These are phyloP conservation scores for Chytridium lagenaria DNA, from an alignment of 371 early-diverging fungal species.

Conservation along the genomic window DNA sequence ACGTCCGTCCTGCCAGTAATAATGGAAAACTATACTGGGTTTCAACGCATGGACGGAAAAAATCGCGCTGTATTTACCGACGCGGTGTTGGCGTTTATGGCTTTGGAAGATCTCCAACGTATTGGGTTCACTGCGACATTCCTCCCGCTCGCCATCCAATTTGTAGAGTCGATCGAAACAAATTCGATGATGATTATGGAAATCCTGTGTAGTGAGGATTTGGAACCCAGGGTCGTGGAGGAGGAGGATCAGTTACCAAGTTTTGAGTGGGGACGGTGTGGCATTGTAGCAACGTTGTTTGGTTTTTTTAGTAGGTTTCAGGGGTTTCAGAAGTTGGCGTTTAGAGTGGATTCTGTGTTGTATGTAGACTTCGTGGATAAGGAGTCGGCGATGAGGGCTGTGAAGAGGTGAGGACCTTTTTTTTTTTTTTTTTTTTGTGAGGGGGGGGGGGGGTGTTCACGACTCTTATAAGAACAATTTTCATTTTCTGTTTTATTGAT, in stretches of 20 bases:
- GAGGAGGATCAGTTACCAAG: not conserved
- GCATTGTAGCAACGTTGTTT: conserved; percentile 12
- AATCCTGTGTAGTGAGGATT: not conserved
- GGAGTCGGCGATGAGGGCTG: conserved; percentile 1
- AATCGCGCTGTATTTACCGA: conserved; percentile 18
- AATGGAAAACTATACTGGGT: conserved; percentile 17
- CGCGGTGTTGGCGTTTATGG: conserved; percentile 19
- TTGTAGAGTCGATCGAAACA: not conserved
- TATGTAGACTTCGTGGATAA: conserved; percentile 16
- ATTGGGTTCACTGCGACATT: not conserved
- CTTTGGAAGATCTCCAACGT: conserved; percentile 15
- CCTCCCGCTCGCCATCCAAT: too few species aligned
- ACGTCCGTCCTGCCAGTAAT: not conserved
- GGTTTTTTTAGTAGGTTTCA: conserved; percentile 20
- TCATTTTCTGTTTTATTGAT: too few species aligned
- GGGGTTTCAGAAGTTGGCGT: conserved; percentile 22
- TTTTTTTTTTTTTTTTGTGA: too few species aligned
- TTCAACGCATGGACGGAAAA: not conserved
- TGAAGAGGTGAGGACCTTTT: not conserved
- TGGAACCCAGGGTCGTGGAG: not conserved
- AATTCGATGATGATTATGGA: not conserved
- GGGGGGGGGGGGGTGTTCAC: too few species aligned
- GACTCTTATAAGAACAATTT: too few species aligned
- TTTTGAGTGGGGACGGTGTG: conserved; percentile 14
- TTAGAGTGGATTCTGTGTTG: conserved; percentile 5